Evolutionary conservation across 495 filamentous ascomycete genomes (phyloP), one percentile per base, ranked within the genome.

Genomic region (Trichoderma orchidacearum): DNA sequence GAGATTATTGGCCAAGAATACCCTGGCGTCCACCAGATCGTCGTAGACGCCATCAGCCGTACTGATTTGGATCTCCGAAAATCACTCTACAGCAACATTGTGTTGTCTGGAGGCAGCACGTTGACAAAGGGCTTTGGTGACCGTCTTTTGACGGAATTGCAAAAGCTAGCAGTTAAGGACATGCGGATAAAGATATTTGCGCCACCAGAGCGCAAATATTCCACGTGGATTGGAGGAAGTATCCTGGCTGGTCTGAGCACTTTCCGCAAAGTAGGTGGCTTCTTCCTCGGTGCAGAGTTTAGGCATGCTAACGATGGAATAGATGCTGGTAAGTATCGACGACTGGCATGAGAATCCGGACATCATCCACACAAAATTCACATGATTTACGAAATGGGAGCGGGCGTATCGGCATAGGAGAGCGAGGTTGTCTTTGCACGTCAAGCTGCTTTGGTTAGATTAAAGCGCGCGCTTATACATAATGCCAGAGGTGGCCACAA

Each of bases 341-440:
- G 93, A 97, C 72, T 99, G 92, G 91, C 94, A 99, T 65, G 93
- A 99, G 76, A 92, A 99, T 69, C 93, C 93, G 5, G 92, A 99
- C 61, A 88, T 96, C 60, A 97, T 99, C 67, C 91, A 96, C 72
- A 93, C 88, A 61, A 96, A 95, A 72, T 95, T 97, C 66, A 89
- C 87, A 58, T 97, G 72, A 70, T 27, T 38, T 56, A 55, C 51
- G 55, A n/a, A 23, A 25, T 36, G 30, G 53, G 27, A 21, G 53
- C 25, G n/a, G 34, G 30, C 23, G 31, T 35, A 35, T 35, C 18
- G 35, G 53, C 30, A 55, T 30, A 53, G 27, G 30, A 23, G 51
- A 17, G 17, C 21, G 51, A 27, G 27, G 41, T 41, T 41, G 36
- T 27, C 41, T 48, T 48, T 48, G 41, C 41, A 48, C 27, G 41